Base-by-base conservation (phyloP, 164 flowering plant species). In the Nymphaea thermarum region DNA sequence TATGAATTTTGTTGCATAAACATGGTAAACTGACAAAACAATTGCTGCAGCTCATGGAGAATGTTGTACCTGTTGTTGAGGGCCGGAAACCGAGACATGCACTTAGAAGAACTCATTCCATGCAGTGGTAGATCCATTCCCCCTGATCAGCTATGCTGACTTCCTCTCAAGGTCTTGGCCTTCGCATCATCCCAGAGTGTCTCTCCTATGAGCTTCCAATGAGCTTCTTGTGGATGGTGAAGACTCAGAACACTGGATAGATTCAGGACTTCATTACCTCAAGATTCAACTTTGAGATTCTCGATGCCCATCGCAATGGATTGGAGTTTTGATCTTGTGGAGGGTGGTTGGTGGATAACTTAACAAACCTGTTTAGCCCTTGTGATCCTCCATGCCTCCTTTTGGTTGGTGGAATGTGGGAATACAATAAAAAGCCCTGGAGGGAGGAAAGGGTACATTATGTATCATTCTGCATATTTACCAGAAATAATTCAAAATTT, bases 41-140 rank as follows among this genome's bases (percentile, higher is more conserved):
- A 51, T 51, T 51, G 14, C 14, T 51, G 57, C 81, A 84, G 88
- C 76, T 84, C 25, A 78, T 81, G 83, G 79, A 79, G 66, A 70
- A 72, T 65, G 72, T 82, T 70, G 63, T 84, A 44, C 88, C 88
- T 0, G 78, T 81, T 59, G 73, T 71, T 42, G 84, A 82, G 76
- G 73, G 73, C 72, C 71, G 62, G 61, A 79, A 73, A 55, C 75
- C 80, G 18, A 77, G 70, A 18, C 82, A 77, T 43, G 68, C 57
- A 51, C 83, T 82, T 5, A 80, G 88, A 36, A 78, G 84, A 73
- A 76, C 74, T 65, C 70, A 64, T 18, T 81, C 84, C 36, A 6
- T 68, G 74, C 71, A 78, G 25, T 84, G 84, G 88, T 84, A 82
- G 79, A 42, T 51, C 0, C 12, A 15, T 51, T 10, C 55, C 55